Evolutionary conservation across 2,329 filamentous ascomycete species (phyloP), one percentile per base, ranked within the genome.

Genomic region (Grosmannia serpens): DNA sequence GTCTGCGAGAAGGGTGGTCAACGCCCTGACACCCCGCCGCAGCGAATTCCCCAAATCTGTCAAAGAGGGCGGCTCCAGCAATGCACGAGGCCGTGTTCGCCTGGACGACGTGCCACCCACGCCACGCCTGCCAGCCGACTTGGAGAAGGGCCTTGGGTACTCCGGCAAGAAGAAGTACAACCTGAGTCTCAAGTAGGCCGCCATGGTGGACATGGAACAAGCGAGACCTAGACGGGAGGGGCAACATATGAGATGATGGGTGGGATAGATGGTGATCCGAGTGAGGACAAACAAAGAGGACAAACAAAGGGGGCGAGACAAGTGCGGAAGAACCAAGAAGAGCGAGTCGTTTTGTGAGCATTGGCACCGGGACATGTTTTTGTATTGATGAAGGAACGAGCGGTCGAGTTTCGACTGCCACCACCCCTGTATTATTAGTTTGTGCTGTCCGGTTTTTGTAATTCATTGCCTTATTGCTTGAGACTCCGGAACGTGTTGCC

Each of bases 401-500:
- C n/a, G 33, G 41, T 27, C 38, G 13, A 15, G 20, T 56, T 15
- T 24, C 20, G 41, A 29, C 41, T 55, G 38, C 44, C 47, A 44
- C 38, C 6, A 38, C 22, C 47, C 41, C 22, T 55, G 52, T 58
- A 55, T 58, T 38, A 51, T n/a, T 58, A 58, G 52, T 57, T 22
- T 29, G 26, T 56, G 41, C 22, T 11, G 10, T 44, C 46, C 41
- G 38, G 29, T 55, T 35, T 6, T 41, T 41, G 10, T 17, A 13
- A 38, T 49, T 6, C 4, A 35, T n/a, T 22, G 35, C 6, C 51
- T 54, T 63, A 62, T 33, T 61, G 56, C 58, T 62, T 63, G 76
- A 89, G 78, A 67, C 77, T 80, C 69, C 86, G 81, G 70, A 91
- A 88, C 47, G 84, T 84, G 71, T 92, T 91, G 56, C 79, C 80